These are phyloP conservation scores for Sporothrix variecibatus DNA, from an alignment of 2,329 filamentous ascomycete species.

Conservation along the genomic window DNA sequence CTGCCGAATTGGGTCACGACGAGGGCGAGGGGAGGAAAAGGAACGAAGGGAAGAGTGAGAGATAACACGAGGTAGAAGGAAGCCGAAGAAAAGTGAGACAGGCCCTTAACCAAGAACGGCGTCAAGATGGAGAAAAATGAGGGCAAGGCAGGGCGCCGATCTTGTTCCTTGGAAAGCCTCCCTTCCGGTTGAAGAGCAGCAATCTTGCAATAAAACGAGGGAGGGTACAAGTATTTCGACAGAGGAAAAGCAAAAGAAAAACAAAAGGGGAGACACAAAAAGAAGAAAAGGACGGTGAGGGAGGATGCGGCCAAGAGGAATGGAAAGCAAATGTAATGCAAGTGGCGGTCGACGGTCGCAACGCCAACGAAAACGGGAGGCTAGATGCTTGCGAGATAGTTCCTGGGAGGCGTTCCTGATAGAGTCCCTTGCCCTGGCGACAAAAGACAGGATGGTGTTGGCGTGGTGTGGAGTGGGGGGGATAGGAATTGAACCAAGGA, in stretches of 20 bases:
- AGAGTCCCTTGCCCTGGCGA: background rate
- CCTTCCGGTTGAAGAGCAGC: background rate
- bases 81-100: conserved; percentile 7
- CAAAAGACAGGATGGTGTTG: background rate
- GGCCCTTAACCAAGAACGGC: background rate
- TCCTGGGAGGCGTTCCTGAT: background rate
- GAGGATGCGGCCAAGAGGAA: background rate
- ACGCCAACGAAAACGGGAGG: conserved; percentile 11
- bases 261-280: background rate
- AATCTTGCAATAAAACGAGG: background rate
- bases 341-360: background rate
- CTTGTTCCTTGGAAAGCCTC: background rate
- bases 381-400: background rate
- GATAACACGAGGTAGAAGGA: background rate
- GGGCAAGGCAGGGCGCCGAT: background rate
- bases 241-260: background rate
- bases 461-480: background rate
- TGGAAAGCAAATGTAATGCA: background rate
- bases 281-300: conserved; percentile 8
- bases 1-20: background rate
- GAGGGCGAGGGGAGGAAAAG: background rate
- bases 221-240: background rate
- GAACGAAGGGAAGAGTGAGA: background rate
- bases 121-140: background rate
- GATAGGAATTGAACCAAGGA: background rate